Evolutionary conservation across 768 basidiomycete genomes (phyloP).

Genomic region (Erythrobasidium yunnanense): DNA sequence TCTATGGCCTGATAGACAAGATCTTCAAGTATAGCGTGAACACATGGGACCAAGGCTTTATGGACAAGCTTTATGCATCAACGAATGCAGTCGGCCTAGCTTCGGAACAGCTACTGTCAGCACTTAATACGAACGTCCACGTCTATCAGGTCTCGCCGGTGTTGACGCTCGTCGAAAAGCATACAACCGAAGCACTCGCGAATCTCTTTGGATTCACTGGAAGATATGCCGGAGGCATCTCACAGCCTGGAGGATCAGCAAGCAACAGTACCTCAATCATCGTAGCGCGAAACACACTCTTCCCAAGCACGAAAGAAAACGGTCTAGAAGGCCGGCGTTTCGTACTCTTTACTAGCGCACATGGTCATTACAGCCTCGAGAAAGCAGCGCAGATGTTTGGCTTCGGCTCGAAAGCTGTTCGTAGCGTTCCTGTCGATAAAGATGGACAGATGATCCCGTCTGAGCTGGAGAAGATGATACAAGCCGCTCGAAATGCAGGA

Average conservation of each 20-base stretch:
- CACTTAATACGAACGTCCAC: conserved; percentile 2
- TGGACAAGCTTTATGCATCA: conserved; percentile 14
- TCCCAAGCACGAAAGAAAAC: neutral
- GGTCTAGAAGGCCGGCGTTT: neutral
- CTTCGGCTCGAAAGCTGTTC: conserved; percentile 1
- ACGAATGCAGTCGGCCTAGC: neutral
- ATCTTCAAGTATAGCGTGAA: neutral
- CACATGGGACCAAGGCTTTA: neutral
- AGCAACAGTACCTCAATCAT: neutral
- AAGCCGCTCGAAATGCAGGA: neutral
- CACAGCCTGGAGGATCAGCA: neutral
- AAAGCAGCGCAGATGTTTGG: conserved; percentile 8
- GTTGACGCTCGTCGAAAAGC: neutral
- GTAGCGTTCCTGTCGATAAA: neutral
- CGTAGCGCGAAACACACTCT: conserved; percentile 5
- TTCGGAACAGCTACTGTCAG: neutral
- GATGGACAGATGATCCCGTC: neutral
- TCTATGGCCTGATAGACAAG: neutral
- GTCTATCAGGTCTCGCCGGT: conserved; percentile 13
- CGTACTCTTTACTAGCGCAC: conserved; percentile 2
- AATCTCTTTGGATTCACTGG: neutral
- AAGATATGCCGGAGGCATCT: neutral
- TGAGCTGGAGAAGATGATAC: neutral
- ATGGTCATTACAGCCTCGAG: conserved; percentile 4
- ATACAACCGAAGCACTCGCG: conserved; percentile 1